Percentiles rank a stretch among this genome's conserved stretches.
These are phyloP conservation scores for Aspergillus heteromorphus DNA, from an alignment of 495 filamentous ascomycete genomes.

Conservation along the genomic window DNA sequence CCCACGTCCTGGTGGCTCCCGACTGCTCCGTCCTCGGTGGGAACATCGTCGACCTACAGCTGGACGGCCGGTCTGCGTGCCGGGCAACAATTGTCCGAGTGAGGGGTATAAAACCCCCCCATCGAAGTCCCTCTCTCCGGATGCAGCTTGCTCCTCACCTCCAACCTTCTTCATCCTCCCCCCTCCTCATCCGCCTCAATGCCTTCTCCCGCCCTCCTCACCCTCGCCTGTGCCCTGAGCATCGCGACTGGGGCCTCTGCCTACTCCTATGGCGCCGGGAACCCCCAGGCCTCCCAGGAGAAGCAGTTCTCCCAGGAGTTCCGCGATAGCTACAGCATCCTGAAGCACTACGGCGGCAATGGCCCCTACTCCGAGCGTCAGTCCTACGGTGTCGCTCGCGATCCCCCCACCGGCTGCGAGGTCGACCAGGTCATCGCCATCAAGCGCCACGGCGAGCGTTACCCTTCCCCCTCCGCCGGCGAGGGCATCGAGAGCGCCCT, in stretches of 20 bases:
- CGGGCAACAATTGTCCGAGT: neutral
- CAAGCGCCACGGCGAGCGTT: neutral
- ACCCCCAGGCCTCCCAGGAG: neutral
- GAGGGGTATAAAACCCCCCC: neutral
- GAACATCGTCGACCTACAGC: too few relatives aligned
- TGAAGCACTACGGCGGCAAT: slow-evolving; percentile 17
- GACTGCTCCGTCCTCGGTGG: neutral
- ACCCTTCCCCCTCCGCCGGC: neutral
- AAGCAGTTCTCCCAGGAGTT: slow-evolving; percentile 21
- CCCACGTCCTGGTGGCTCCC: neutral
- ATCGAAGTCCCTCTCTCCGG: neutral
- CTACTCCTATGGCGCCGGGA: neutral
- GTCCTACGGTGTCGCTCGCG: slow-evolving; percentile 17
- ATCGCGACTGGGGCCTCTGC: neutral
- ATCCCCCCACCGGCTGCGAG: slow-evolving; percentile 17
- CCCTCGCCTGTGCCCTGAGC: neutral
- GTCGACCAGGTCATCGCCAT: slow-evolving; percentile 23
- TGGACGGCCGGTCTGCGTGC: too few relatives aligned
- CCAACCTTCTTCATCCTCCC: neutral
- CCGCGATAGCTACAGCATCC: slow-evolving; percentile 16
- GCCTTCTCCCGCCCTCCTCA: neutral
- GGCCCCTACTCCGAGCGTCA: slow-evolving; percentile 18
- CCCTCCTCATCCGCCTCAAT: neutral
- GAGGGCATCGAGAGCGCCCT: neutral
- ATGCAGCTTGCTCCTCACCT: neutral